phyloP scores from a whole-genome alignment of 106 monocot genomes.

The Platanthera guangdongensis region DNA sequence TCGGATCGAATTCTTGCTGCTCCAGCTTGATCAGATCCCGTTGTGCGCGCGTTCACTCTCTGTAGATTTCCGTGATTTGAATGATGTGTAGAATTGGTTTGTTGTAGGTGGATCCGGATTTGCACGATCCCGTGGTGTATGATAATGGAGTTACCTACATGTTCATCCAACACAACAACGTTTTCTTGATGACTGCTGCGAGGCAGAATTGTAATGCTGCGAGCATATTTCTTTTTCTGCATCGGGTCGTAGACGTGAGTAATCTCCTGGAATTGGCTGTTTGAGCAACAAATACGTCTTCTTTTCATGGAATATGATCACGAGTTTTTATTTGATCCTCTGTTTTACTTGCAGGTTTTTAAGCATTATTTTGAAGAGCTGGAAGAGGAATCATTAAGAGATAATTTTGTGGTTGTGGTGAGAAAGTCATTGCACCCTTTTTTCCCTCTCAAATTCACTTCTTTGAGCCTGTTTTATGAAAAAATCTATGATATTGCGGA shows the following conservation, averaged over 20 bases:
- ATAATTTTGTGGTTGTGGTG: slow-evolving; percentile 99
- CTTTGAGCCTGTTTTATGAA: neutral
- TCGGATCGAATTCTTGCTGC: slow-evolving; percentile 6
- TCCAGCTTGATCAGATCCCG: neutral
- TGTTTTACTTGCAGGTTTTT: slow-evolving; percentile 51
- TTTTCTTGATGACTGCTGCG: slow-evolving; percentile 79
- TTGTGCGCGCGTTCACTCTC: neutral
- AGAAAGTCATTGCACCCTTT: slow-evolving; percentile 6
- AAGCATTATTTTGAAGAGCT: slow-evolving; percentile 97
- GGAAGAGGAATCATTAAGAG: slow-evolving; percentile 91
- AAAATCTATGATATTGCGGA: neutral
- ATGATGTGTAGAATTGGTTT: neutral
- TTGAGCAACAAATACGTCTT: neutral
- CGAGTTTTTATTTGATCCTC: slow-evolving; percentile 1
- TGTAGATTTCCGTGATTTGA: slow-evolving; percentile 2
- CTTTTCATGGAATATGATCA: neutral
- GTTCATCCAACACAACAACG: slow-evolving; percentile 95
- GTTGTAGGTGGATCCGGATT: slow-evolving; percentile 67
- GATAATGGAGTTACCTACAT: slow-evolving; percentile 89
- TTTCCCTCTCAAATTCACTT: neutral
- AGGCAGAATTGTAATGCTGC: slow-evolving; percentile 91
- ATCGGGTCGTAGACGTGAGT: slow-evolving; percentile 73
- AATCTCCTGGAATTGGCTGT: neutral
- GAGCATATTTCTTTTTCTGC: slow-evolving; percentile 83
- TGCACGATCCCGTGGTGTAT: slow-evolving; percentile 67